phyloP scores from a whole-genome alignment of 1,139 yeast species.

The Blastobotrys petasosporus region DNA sequence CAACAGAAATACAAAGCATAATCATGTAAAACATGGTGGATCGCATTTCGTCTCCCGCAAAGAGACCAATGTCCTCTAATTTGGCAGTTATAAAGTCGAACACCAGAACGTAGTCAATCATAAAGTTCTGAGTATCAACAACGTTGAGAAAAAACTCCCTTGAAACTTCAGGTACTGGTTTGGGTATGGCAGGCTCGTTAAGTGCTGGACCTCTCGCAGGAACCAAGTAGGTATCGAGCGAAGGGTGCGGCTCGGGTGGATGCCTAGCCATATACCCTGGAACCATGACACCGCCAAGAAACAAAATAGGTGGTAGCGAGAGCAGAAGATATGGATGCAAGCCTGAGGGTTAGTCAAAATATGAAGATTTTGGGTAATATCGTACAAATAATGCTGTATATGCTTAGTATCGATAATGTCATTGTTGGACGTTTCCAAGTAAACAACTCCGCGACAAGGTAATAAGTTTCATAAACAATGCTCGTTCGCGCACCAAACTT shows the following conservation, averaged over 20 bases:
- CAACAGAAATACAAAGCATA: conserved; percentile 36
- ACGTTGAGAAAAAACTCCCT: conserved; percentile 72
- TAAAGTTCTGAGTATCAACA: conserved; percentile 79
- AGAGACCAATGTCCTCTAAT: conserved; percentile 56
- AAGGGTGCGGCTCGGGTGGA: conserved; percentile 29
- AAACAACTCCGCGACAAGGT: conserved; percentile 47
- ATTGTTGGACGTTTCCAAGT: conserved; percentile 62
- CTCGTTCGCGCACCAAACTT: conserved; percentile 55
- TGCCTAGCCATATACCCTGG: conserved; percentile 60
- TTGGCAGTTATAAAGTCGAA: conserved; percentile 53
- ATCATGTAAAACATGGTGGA: conserved; percentile 36
- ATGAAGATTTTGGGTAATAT: neutral
- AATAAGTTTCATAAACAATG: conserved; percentile 42
- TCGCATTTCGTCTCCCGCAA: conserved; percentile 59
- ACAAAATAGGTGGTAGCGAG: conserved; percentile 47
- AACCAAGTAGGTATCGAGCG: conserved; percentile 42
- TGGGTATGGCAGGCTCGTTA: conserved; percentile 47
- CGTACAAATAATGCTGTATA: conserved; percentile 51
- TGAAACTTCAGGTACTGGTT: conserved; percentile 73
- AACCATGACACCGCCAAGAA: conserved; percentile 53
- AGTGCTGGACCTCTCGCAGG: conserved; percentile 54
- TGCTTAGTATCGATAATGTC: conserved; percentile 53
- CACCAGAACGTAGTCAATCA: conserved; percentile 58
- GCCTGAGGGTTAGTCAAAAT: neutral
- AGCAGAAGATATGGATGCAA: conserved; percentile 56